Evolutionary conservation across 2,329 filamentous ascomycete genomes (phyloP).

Genomic region (Fusarium sp.): DNA sequence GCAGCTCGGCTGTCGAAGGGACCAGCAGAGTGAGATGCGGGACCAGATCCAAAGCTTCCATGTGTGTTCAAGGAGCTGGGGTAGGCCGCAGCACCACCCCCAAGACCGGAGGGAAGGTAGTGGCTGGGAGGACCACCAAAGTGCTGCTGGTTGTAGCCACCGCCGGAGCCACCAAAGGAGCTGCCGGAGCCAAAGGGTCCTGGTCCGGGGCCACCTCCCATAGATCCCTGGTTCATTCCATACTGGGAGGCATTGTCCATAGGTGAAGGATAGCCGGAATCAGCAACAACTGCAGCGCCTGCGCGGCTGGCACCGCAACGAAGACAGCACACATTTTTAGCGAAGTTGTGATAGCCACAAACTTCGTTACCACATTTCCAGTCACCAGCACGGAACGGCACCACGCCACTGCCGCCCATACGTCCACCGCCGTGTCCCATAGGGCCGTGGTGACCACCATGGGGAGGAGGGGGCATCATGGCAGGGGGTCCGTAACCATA

Average conservation of each 20-base stretch:
- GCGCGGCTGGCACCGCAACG: conserved; percentile 95
- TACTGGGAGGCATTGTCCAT: conserved; percentile 89
- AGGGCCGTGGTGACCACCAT: conserved; percentile 69
- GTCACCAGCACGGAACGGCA: conserved; percentile 97
- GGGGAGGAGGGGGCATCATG: conserved; percentile 83
- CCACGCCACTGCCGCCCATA: conserved; percentile 84
- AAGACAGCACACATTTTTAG: conserved; percentile 98
- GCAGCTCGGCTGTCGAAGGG: conserved; percentile 93
- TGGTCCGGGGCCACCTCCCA: conserved; percentile 83
- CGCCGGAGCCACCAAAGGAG: conserved; percentile 72
- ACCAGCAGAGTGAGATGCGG: conserved; percentile 82
- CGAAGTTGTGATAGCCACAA: conserved; percentile 99
- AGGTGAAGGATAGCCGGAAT: conserved; percentile 88
- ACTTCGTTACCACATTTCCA: conserved; percentile 99
- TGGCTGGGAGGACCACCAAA: conserved; percentile 89
- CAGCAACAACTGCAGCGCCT: conserved; percentile 91
- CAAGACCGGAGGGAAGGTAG: conserved; percentile 89
- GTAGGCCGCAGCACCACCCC: conserved; percentile 75
- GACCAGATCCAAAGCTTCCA: conserved; percentile 74
- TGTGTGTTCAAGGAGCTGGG: conserved; percentile 84
- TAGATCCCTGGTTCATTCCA: conserved; percentile 87
- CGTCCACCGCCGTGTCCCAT: conserved; percentile 71
- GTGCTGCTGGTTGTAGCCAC: conserved; percentile 81
- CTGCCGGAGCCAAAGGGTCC: conserved; percentile 78
- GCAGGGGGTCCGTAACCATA: conserved; percentile 73